A percentile compares a stretch with the other conserved stretches of the same genome.
These are phyloP conservation scores for Rhizopogon roseolus DNA, from an alignment of 768 basidiomycete species.

Conservation along the genomic window DNA sequence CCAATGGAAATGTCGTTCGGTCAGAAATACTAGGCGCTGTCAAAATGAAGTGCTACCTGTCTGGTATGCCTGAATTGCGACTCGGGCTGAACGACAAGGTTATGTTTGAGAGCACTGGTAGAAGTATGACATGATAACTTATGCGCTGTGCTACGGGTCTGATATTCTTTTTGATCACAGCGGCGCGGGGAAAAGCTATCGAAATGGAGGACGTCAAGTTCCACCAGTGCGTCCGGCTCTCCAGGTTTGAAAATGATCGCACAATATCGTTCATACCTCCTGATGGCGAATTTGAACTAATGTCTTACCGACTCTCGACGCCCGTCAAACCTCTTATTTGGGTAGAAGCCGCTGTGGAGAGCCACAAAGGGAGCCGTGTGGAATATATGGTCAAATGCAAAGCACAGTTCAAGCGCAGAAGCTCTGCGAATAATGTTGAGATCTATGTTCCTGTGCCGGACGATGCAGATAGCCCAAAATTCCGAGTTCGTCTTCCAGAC, in stretches of 20 bases:
- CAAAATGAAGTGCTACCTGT: conserved; percentile 99
- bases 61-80: conserved; percentile 98
- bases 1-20: conserved; percentile 93
- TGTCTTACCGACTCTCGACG: conserved; percentile 95
- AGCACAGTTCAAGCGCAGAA: conserved; percentile 96
- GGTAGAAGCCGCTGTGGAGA: conserved; percentile 95
- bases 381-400: conserved; percentile 96
- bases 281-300: conserved; percentile 97
- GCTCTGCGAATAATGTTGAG: conserved; percentile 97
- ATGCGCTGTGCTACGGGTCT: neutral
- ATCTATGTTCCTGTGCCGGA: conserved; percentile 99
- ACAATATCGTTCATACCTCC: conserved; percentile 99
- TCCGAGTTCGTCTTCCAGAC: conserved; percentile 57
- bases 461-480: conserved; percentile 96
- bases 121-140: conserved; percentile 54
- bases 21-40: conserved; percentile 97
- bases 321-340: conserved; percentile 94
- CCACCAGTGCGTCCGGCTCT: conserved; percentile 97
- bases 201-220: conserved; percentile 99
- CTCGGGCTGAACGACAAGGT: conserved; percentile 98
- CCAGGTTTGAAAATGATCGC: conserved; percentile 97
- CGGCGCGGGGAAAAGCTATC: conserved; percentile 93
- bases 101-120: conserved; percentile 97
- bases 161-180: conserved; percentile 30
- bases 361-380: conserved; percentile 86